Evolutionary conservation across 2,329 filamentous ascomycete genomes (phyloP).

Genomic region (Ophiosphaerella korrae): DNA sequence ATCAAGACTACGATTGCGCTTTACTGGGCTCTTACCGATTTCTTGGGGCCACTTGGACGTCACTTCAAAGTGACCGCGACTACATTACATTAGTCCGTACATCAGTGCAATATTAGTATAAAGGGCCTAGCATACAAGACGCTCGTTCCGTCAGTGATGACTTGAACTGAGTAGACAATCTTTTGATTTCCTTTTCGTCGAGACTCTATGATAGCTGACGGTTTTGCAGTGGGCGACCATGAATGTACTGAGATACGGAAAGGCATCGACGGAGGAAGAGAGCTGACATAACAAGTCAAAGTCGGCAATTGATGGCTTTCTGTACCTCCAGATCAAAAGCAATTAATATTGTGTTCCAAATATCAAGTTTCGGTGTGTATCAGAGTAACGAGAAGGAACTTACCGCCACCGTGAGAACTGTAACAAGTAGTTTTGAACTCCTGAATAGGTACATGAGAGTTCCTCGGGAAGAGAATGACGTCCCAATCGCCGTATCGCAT

Average conservation of each 20-base stretch:
- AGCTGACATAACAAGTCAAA: conserved; percentile 38
- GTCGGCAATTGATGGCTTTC: conserved; percentile 37
- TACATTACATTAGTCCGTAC: conserved; percentile 25
- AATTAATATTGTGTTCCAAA: not conserved
- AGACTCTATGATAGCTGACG: conserved; percentile 34
- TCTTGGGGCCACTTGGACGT: conserved; percentile 38
- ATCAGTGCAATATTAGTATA: not conserved
- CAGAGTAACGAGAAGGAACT: conserved; percentile 8
- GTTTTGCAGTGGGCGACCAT: conserved; percentile 33
- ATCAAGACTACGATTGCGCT: not conserved
- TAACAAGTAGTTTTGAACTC: conserved; percentile 83
- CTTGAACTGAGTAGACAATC: conserved; percentile 34
- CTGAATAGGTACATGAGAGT: conserved; percentile 72
- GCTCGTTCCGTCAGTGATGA: conserved; percentile 34
- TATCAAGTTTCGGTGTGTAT: not conserved
- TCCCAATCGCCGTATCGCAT: conserved; percentile 93
- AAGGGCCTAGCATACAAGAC: conserved; percentile 32
- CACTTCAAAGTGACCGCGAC: conserved; percentile 35
- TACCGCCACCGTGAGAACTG: conserved; percentile 59
- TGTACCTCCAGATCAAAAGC: conserved; percentile 14
- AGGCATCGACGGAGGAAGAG: conserved; percentile 29
- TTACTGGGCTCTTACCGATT: conserved; percentile 23
- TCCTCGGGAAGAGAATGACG: conserved; percentile 74
- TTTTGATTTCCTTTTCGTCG: conserved; percentile 28
- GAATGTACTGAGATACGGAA: conserved; percentile 46